Evolutionary conservation across 352 stramenopile species (phyloP), one percentile per base, ranked within the genome.

Genomic region (Pythium pyrilobum): DNA sequence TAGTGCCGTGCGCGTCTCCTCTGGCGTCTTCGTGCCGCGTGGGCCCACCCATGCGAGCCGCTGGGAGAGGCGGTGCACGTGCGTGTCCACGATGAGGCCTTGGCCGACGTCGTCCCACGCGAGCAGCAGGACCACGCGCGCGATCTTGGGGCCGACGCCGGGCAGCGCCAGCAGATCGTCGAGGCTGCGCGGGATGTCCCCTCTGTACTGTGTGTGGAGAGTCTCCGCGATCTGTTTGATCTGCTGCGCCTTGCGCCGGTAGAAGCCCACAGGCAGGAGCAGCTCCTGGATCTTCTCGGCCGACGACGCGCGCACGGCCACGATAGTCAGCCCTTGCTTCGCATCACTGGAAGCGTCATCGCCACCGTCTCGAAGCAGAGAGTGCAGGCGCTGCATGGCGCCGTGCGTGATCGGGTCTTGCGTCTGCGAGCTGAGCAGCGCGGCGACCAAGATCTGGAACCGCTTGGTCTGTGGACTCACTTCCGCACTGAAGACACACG

Each of bases 21-120:
- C 74, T 2, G 70, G 36, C 12, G 52, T 66, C 44, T 56, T 60
- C 1, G 50, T 32, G 0, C 57, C 36, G 27, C 59, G 11, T 13
- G 29, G 21, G 1, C 21, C 23, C 15, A 79, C 64, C 81, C 81
- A 86, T 18, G 66, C 63, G 3, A 92, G 69, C 21, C 81, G 74
- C n/a, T 81, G 62, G 0, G 78, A 64, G 10, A 92, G 63, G 11
- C 81, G 78, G 40, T 89, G 81, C 11, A 92, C 74, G 56, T 92
- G 81, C 1, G 81, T 92, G 66, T 92, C 81, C 32, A 92, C 81
- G 33, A 89, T 76, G 39, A 92, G 66, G 1, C 81, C 81, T 49
- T 83, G 64, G 25, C 56, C 50, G n/a, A 76, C 73, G 38, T 72
- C 47, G 13, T 64, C 57, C 81, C 81, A 92, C 1, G 78, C 78